Base-by-base conservation (phyloP, 1,284 basidiomycete species). In the Coniophora puteana region DNA sequence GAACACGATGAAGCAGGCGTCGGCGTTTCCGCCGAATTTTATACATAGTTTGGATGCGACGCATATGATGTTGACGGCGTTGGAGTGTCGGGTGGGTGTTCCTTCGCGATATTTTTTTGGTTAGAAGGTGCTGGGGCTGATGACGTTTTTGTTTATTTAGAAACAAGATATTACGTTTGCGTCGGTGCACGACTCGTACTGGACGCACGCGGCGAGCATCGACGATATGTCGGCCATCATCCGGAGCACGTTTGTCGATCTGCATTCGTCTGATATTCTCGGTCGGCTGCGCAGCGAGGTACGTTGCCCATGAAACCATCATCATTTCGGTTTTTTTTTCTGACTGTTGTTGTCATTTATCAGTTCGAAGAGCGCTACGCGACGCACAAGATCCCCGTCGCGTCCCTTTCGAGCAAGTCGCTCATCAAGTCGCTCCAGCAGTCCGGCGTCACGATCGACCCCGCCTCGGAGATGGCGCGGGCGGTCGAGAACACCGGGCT, bases 1-100 rank as follows among this genome's bases (percentile, higher is more conserved):
- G 27, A 89, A 93, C 52, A 68, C 90, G 1, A 55, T 72, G 47
- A 96, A 96, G 63, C 95, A 99, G 63, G 88, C 93, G 0, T 83
- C 90, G 3, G 96, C 95, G 2, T 99, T 99, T 81, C 95, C 95
- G 10, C 96, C 95, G 28, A 99, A 99, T 71, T 99, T 95, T 59
- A 92, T 99, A 44, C 96, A 99, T 64, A 93, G 89, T 55, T 74
- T 99, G 36, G 96, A 99, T 62, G 96, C 96, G 4, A 97, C 95
- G 1, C 96, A 99, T 67, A 98, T 99, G 94, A 87, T 98, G 76
- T 68, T 98, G 50, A 98, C 94, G 1, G 94, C 95, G n/a, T 72
- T 96, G 29, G 86, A 91, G 55, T 97, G 91, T 59, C 70, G 76
- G 53, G 86, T 89, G 61, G 47, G 79, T 69, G 8, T 18, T 27